phyloP scores from a whole-genome alignment of 345 rosid genomes.

The Nephelium lappaceum region DNA sequence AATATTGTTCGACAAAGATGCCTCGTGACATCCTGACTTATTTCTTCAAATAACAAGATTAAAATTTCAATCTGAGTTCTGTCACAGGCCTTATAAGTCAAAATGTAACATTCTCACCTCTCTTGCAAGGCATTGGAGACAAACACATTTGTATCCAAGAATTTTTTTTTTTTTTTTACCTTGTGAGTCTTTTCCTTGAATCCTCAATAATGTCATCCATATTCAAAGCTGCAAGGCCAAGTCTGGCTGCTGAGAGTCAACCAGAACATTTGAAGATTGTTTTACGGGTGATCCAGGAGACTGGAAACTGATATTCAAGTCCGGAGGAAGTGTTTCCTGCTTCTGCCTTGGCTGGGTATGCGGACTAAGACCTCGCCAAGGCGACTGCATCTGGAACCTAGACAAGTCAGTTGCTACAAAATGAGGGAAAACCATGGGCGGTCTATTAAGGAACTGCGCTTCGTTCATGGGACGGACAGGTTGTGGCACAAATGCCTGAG shows the following conservation, averaged over 20 bases:
- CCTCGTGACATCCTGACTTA: neutral
- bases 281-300: conserved; percentile 86
- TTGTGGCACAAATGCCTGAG: conserved; percentile 57
- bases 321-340: conserved; percentile 80
- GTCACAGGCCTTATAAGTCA: neutral
- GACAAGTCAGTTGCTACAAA: conserved; percentile 54
- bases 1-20: conserved; percentile 4
- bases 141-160: neutral
- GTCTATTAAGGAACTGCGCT: conserved; percentile 49
- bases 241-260: conserved; percentile 95
- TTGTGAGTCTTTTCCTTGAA: neutral
- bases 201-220: conserved; percentile 7
- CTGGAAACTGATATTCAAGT: conserved; percentile 83
- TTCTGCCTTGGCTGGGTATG: conserved; percentile 58
- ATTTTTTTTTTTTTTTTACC: neutral
- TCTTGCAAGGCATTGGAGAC: neutral
- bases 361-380: conserved; percentile 62
- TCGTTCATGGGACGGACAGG: conserved; percentile 42
- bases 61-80: neutral
- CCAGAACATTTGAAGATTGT: conserved; percentile 69
- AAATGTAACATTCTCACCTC: conserved; percentile 9
- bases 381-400: conserved; percentile 62
- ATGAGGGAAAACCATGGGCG: conserved; percentile 52
- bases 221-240: conserved; percentile 82
- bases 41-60: too few species aligned